Evolutionary conservation across 306 rosid species (phyloP), one percentile per base, ranked within the genome.

Genomic region (Vigna radiata): DNA sequence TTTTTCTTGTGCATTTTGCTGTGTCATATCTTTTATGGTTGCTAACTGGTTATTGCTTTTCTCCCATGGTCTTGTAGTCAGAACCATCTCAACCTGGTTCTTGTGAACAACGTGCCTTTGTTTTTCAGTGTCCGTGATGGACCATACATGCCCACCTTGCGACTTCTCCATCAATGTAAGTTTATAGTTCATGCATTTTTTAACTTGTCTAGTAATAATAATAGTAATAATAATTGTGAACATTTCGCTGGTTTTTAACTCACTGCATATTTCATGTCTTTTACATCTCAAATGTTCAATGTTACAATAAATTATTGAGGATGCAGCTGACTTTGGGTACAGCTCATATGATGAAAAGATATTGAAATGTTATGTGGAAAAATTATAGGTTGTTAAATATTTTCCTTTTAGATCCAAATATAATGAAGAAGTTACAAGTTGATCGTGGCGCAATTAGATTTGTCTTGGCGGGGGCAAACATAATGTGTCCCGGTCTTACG

Each of bases 401-500:
- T 19, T 58, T 9, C 52, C 33, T 54, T 29, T 50, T 49, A 95
- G 99, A 92, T 90, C 97, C 99, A 27, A 83, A 87, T 79, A 89
- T 95, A 77, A 95, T 92, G 99, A 95, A 86, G 82, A 95, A 92
- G 63, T 86, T 92, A 48, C 99, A 92, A 89, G 99, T 95, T 36
- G 97, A 92, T 66, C 87, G 96, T 72, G 98, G 97, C 72, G 97
- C 97, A 60, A 92, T 95, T 83, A 90, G 76, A 86, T 95, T 88
- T 85, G 99, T 95, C 65, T 90, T 95, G 36, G 88, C 99, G 18
- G 99, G 99, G 58, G 99, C 99, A 50, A 95, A 95, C 96, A 95
- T 95, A 73, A 90, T 95, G 99, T 95, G 99, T 82, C 99, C 99
- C 55, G 99, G 99, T 77, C 95, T 95, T 61, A 92, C 99, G 64